Conservation (phyloP, 73 alveolate species). For the Tetrahymena borealis region DNA sequence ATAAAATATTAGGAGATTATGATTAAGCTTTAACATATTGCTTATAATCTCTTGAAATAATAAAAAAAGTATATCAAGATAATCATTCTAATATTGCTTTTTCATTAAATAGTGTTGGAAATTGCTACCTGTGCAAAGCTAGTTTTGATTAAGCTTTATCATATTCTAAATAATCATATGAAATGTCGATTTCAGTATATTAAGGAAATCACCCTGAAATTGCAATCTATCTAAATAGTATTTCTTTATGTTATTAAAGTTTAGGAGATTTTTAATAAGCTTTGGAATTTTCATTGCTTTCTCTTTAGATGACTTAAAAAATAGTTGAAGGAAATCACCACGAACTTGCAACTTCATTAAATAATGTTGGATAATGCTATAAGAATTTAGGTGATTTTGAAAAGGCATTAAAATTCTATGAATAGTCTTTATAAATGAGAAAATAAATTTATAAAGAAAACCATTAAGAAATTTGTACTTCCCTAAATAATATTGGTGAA, state of each 20-base stretch:
- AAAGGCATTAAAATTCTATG: neutral
- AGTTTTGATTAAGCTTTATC: neutral
- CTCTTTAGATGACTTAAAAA: neutral
- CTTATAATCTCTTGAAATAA: neutral
- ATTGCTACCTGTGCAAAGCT: too few species aligned
- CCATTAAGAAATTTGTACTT: neutral
- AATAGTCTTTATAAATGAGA: neutral
- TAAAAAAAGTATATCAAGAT: neutral
- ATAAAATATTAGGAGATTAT: neutral
- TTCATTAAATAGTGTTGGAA: neutral
- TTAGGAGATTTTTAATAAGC: neutral
- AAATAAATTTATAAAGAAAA: neutral
- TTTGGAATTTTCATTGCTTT: neutral
- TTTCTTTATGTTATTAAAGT: neutral
- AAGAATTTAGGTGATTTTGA: neutral
- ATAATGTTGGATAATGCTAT: neutral
- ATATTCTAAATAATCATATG: neutral
- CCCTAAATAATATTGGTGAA: neutral
- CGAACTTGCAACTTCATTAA: neutral
- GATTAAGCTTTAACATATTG: neutral
- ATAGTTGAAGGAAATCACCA: neutral
- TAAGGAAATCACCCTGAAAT: neutral
- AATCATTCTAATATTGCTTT: neutral
- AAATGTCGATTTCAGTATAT: neutral
- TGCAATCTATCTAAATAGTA: neutral